These are phyloP conservation scores for Arthrinium puccinioides DNA, from an alignment of 2,329 filamentous ascomycete species.

Conservation along the genomic window DNA sequence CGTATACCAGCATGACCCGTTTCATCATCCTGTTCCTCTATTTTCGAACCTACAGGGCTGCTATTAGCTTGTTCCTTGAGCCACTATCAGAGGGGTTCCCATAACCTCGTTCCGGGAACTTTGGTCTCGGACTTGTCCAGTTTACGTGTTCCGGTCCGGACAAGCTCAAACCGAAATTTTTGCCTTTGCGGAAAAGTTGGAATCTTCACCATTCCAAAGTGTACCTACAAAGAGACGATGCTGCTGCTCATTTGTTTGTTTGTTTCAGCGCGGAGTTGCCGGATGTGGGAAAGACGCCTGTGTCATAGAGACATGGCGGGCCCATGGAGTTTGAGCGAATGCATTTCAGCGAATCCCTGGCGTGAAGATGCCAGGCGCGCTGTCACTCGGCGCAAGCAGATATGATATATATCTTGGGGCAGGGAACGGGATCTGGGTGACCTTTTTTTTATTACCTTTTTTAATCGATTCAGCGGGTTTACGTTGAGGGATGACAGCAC, in stretches of 20 bases:
- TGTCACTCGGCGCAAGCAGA: neutral
- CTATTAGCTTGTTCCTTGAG: too few species aligned
- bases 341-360: too few species aligned
- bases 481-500: too few species aligned
- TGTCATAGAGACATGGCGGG: neutral
- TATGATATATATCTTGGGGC: too few species aligned
- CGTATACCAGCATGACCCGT: slow-evolving; percentile 41
- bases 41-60: slow-evolving; percentile 45
- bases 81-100: too few species aligned
- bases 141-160: slow-evolving; percentile 6
- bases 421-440: too few species aligned
- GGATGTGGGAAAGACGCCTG: too few species aligned
- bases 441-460: too few species aligned
- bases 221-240: slow-evolving; percentile 20
- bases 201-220: slow-evolving; percentile 7
- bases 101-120: too few species aligned
- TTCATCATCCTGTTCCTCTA: slow-evolving; percentile 45
- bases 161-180: slow-evolving; percentile 1
- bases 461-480: too few species aligned
- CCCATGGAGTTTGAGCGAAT: slow-evolving; percentile 2
- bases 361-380: too few species aligned
- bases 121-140: too few species aligned
- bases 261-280: slow-evolving; percentile 24
- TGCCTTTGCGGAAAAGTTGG: slow-evolving; percentile 2
- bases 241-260: slow-evolving; percentile 19